Evolutionary conservation across 176 grass and related monocot species (phyloP).

Genomic region (Aegilops sharonensis): DNA sequence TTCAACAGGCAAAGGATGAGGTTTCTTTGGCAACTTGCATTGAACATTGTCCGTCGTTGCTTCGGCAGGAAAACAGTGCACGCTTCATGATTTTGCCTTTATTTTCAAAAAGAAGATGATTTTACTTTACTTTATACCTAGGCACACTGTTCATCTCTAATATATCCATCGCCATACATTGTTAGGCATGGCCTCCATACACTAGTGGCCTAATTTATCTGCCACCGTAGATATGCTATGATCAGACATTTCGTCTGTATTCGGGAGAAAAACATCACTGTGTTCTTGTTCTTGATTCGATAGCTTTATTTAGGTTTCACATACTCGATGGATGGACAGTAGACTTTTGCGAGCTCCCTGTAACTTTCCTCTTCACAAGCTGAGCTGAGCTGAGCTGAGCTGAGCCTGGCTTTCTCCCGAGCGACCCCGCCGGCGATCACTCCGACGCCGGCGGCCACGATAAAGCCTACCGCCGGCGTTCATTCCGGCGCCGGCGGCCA

Average conservation of each 20-base stretch:
- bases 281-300: neutral
- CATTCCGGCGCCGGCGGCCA: too few relatives aligned
- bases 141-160: neutral
- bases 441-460: too few relatives aligned
- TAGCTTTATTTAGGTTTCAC: conserved; percentile 12
- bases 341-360: too few relatives aligned
- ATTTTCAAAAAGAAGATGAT: neutral
- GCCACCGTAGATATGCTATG: neutral
- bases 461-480: too few relatives aligned
- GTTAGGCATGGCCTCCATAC: conserved; percentile 30
- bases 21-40: conserved; percentile 18
- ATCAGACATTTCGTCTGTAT: conserved; percentile 37
- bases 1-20: conserved; percentile 38
- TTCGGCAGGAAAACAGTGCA: conserved; percentile 27
- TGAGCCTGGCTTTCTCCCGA: too few relatives aligned
- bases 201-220: conserved; percentile 7
- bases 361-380: too few relatives aligned
- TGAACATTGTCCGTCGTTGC: neutral
- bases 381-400: too few relatives aligned
- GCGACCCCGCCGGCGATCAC: too few relatives aligned
- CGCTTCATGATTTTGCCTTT: neutral
- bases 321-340: too few relatives aligned
- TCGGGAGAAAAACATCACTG: neutral
- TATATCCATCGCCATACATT: neutral
- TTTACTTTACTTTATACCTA: neutral